Conservation (phyloP, 129 eudicot genomes). For the Helichrysum umbraculigerum region DNA sequence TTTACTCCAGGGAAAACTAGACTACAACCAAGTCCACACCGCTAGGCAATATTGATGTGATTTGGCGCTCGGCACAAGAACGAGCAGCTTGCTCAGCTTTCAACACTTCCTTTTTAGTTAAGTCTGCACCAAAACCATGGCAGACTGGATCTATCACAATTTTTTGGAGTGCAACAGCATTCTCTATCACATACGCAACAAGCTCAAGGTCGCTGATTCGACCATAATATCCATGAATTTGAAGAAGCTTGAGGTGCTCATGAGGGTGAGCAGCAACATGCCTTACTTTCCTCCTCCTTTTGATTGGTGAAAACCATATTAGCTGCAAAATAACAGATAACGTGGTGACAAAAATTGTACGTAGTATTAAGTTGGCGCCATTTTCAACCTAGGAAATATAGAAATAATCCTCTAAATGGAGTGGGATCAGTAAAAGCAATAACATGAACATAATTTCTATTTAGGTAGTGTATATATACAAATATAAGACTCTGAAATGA, state of each 20-base stretch:
- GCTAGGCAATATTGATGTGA: too few species aligned
- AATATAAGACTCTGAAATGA: background rate
- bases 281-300: conserved; percentile 22
- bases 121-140: too few species aligned
- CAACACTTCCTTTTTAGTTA: too few species aligned
- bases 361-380: background rate
- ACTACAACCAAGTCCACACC: too few species aligned
- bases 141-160: too few species aligned
- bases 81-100: too few species aligned
- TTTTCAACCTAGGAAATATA: background rate
- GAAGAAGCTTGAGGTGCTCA: conserved; percentile 7
- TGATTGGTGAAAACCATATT: conserved; percentile 7
- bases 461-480: background rate
- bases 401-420: background rate
- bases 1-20: too few species aligned
- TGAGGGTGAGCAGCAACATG: conserved; percentile 4
- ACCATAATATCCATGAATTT: conserved; percentile 18
- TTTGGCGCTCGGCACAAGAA: too few species aligned
- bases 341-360: background rate
- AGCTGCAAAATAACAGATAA: background rate
- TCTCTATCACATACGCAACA: background rate
- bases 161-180: background rate
- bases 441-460: background rate
- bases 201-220: conserved; percentile 27
- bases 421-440: background rate